Percentiles rank a stretch among this genome's conserved stretches.
Evolutionary conservation across 2,329 filamentous ascomycete species (phyloP).

Genomic region (Aspergillus sp.): DNA sequence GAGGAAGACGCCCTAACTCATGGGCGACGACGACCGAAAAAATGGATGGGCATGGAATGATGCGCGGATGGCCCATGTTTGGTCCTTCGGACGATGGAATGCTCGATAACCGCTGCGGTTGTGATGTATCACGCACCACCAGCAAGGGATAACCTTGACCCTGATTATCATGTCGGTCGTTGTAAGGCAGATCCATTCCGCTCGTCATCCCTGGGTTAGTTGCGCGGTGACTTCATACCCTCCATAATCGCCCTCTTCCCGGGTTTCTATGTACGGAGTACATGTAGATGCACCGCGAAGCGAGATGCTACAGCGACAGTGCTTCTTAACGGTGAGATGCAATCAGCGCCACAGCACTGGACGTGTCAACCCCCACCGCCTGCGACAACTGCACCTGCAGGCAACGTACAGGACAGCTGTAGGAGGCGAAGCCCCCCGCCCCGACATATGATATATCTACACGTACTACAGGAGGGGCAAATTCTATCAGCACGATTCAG

Average conservation of each 20-base stretch:
- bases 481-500: neutral
- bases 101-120: neutral
- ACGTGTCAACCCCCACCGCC: neutral
- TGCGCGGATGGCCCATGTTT: neutral
- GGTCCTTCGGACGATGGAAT: neutral
- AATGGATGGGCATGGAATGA: neutral
- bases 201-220: neutral
- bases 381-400: neutral
- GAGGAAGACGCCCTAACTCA: slow-evolving; percentile 1
- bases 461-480: neutral
- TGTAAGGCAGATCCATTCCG: neutral
- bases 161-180: neutral
- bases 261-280: too few species aligned
- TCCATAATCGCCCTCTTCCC: too few species aligned
- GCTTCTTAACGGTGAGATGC: too few species aligned
- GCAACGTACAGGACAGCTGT: neutral
- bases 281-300: neutral
- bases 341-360: neutral
- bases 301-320: too few species aligned
- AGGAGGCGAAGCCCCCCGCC: neutral
- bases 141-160: neutral
- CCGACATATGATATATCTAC: slow-evolving; percentile 1
- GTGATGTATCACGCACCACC: neutral
- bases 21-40: neutral
- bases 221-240: neutral